Evolutionary conservation across 2,329 filamentous ascomycete genomes (phyloP).

Genomic region (Onygenales sp.): DNA sequence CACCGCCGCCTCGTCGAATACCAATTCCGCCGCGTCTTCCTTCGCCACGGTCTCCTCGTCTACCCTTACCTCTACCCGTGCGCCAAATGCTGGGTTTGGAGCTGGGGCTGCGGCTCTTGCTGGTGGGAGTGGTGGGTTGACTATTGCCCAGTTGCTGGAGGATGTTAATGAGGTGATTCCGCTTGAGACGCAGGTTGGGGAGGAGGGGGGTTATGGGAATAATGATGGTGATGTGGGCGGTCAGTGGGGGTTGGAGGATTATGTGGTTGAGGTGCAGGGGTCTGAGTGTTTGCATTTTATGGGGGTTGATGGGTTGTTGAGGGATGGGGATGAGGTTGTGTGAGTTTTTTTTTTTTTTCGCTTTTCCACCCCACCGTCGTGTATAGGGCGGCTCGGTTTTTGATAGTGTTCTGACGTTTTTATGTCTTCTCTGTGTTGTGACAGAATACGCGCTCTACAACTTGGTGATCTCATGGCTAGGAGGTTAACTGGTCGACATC

Average conservation of each 20-base stretch:
- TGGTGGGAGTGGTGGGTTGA: slow-evolving; percentile 45
- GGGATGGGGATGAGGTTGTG: slow-evolving; percentile 77
- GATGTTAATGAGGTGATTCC: slow-evolving; percentile 72
- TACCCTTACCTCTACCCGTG: slow-evolving; percentile 23
- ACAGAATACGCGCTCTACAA: slow-evolving; percentile 67
- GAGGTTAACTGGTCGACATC: slow-evolving; percentile 64
- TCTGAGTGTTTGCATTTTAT: slow-evolving; percentile 89
- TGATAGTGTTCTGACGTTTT: slow-evolving; percentile 1
- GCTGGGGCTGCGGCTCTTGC: slow-evolving; percentile 12
- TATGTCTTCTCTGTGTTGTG: neutral
- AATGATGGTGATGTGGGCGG: slow-evolving; percentile 11
- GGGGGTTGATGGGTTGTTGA: slow-evolving; percentile 57
- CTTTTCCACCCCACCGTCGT: neutral
- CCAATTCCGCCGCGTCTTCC: slow-evolving; percentile 18
- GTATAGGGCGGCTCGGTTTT: neutral
- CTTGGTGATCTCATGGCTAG: slow-evolving; percentile 65
- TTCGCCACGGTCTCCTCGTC: slow-evolving; percentile 13
- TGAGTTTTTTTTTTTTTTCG: slow-evolving; percentile 35
- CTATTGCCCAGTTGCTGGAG: slow-evolving; percentile 65
- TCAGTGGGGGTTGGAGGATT: slow-evolving; percentile 79
- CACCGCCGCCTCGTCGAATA: slow-evolving; percentile 23
- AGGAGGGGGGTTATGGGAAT: slow-evolving; percentile 16
- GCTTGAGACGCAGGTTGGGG: slow-evolving; percentile 54
- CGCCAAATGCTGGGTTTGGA: slow-evolving; percentile 25
- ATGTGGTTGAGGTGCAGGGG: slow-evolving; percentile 69